Conservation (phyloP, 441 rosid genomes). For the Adansonia madagascariensis region DNA sequence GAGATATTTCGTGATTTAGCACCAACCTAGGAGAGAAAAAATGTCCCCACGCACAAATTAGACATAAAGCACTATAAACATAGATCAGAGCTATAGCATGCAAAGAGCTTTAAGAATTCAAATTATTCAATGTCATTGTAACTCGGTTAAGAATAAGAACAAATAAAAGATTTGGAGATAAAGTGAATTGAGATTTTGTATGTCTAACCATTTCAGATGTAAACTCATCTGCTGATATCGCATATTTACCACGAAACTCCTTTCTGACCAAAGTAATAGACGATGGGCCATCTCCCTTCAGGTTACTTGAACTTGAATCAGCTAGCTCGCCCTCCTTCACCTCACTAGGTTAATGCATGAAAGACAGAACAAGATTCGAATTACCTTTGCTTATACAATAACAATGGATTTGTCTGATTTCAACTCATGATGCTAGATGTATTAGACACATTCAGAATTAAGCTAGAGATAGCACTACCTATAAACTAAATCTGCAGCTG, state of each 20-base stretch:
- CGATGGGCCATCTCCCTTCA: conserved; percentile 48
- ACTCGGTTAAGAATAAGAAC: not conserved
- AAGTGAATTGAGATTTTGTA: conserved; percentile 24
- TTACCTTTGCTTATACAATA: not conserved
- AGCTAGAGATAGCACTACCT: conserved; percentile 41
- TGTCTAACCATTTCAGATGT: conserved; percentile 76
- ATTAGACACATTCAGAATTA: conserved; percentile 16
- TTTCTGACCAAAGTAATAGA: conserved; percentile 72
- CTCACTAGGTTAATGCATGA: conserved; percentile 50
- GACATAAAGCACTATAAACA: not conserved
- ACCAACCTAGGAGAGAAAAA: conserved; percentile 68
- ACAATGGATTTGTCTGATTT: not conserved
- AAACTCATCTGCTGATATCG: conserved; percentile 90
- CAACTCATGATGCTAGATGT: not conserved
- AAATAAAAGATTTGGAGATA: conserved; percentile 22
- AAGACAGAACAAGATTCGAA: not conserved
- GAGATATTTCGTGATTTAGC: conserved; percentile 96
- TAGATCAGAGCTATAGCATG: conserved; percentile 11
- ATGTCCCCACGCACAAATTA: not conserved
- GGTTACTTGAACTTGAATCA: conserved; percentile 51
- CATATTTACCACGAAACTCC: conserved; percentile 82
- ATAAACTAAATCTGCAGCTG: conserved; percentile 58
- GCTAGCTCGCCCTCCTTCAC: conserved; percentile 59
- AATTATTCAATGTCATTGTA: not conserved
- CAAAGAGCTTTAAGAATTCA: conserved; percentile 5